These are phyloP conservation scores for Coprinellus micaceus DNA, from an alignment of 768 basidiomycete species.

Conservation along the genomic window DNA sequence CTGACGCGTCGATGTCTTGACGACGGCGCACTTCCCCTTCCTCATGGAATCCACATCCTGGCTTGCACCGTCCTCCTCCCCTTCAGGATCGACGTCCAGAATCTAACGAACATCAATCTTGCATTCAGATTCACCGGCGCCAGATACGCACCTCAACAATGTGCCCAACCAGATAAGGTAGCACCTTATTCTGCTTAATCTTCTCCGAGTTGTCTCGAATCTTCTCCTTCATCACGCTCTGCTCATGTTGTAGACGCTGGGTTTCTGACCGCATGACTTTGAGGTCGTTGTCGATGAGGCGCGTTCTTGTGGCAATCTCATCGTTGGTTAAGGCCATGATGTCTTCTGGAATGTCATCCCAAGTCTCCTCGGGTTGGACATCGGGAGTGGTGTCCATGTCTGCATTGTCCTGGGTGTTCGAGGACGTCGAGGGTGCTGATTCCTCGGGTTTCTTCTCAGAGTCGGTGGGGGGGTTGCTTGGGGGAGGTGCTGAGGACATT, in stretches of 20 bases:
- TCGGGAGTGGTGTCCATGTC: constrained; percentile 78
- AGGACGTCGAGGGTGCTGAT: constrained; percentile 28
- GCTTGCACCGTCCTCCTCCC: constrained; percentile 92
- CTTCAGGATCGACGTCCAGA: constrained; percentile 89
- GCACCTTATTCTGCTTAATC: constrained; percentile 98
- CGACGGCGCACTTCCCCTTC: constrained; percentile 96
- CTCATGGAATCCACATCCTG: constrained; percentile 94
- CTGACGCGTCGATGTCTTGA: constrained; percentile 98
- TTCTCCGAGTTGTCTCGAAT: constrained; percentile 97
- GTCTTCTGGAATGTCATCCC: constrained; percentile 90
- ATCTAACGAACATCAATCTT: constrained; percentile 50
- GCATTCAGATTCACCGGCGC: background rate
- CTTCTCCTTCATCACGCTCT: constrained; percentile 96
- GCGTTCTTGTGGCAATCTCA: constrained; percentile 83
- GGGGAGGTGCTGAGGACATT: constrained; percentile 61
- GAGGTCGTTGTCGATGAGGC: constrained; percentile 95
- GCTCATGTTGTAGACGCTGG: constrained; percentile 87
- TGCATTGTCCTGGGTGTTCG: constrained; percentile 28
- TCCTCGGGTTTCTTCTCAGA: constrained; percentile 53
- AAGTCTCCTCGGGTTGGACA: constrained; percentile 61
- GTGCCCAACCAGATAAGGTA: constrained; percentile 96
- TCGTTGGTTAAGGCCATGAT: constrained; percentile 75
- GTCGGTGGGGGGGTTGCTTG: constrained; percentile 46
- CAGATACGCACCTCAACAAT: constrained; percentile 79
- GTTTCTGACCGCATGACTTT: constrained; percentile 98